A percentile compares a stretch with the other conserved stretches of the same genome.
Conservation (phyloP, 2,329 filamentous ascomycete genomes). For the Talaromyces sp. region DNA sequence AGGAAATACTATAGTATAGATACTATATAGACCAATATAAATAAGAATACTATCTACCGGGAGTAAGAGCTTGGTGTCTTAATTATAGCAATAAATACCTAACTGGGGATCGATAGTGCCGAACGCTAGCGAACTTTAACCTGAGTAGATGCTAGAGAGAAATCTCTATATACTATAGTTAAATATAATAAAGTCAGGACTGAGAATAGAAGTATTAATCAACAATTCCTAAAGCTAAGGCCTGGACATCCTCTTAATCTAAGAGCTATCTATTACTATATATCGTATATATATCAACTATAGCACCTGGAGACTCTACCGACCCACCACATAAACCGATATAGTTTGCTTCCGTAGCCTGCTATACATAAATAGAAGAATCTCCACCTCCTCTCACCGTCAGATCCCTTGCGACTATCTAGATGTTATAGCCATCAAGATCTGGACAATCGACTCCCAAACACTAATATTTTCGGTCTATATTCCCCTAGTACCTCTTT, state of each 20-base stretch:
- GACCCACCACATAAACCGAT: conserved; percentile 18
- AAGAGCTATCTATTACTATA: conserved; percentile 19
- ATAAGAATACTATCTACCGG: conserved; percentile 19
- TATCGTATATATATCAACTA: conserved; percentile 28
- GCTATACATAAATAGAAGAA: conserved; percentile 25
- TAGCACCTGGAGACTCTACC: conserved; percentile 29
- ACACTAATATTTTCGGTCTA: conserved; percentile 24
- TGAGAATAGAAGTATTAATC: conserved; percentile 31
- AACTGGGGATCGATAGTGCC: conserved; percentile 21
- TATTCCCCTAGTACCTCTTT: conserved; percentile 5
- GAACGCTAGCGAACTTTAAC: conserved; percentile 5
- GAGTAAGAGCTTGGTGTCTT: conserved; percentile 16
- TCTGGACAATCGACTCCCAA: conserved; percentile 19
- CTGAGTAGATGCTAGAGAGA: conserved; percentile 22
- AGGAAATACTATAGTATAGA: conserved; percentile 24
- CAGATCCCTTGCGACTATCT: conserved; percentile 28
- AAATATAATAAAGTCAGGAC: conserved; percentile 27
- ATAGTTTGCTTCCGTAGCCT: conserved; percentile 22
- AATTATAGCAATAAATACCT: conserved; percentile 24
- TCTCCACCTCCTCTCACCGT: conserved; percentile 27
- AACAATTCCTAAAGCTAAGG: conserved; percentile 27
- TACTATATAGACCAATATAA: conserved; percentile 25
- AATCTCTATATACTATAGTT: conserved; percentile 24
- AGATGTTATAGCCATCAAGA: conserved; percentile 25
- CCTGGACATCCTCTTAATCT: conserved; percentile 27